phyloP scores from a whole-genome alignment of 2,329 filamentous ascomycete species.

The Phialophora expanda region DNA sequence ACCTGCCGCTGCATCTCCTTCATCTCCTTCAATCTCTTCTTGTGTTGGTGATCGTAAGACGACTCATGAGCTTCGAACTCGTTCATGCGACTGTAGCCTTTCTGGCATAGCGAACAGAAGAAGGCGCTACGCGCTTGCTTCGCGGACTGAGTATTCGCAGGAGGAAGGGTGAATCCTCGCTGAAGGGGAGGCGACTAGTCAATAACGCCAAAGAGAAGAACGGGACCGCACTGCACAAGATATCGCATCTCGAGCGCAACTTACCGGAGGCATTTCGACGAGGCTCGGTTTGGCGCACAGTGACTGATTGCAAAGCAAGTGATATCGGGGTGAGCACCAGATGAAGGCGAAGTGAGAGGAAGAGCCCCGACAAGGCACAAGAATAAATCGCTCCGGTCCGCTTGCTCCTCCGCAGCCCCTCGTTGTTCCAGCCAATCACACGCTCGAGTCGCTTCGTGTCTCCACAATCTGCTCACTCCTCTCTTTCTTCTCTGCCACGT shows the following conservation, averaged over 20 bases:
- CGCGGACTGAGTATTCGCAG: constrained; percentile 64
- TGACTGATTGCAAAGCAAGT: background rate
- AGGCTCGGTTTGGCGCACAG: background rate
- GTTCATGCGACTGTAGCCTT: constrained; percentile 93
- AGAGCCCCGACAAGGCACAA: background rate
- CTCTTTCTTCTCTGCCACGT: background rate
- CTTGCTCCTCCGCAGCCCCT: constrained; percentile 6
- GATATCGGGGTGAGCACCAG: background rate
- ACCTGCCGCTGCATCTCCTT: constrained; percentile 49
- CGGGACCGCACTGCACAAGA: background rate
- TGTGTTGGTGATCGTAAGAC: constrained; percentile 95
- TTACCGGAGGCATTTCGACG: constrained; percentile 46
- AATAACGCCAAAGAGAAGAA: constrained; percentile 26
- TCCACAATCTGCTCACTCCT: background rate
- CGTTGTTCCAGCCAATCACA: background rate
- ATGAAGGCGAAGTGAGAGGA: background rate
- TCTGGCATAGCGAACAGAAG: constrained; percentile 85
- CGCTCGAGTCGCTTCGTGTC: background rate
- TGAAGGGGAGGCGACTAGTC: constrained; percentile 30
- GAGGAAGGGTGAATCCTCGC: constrained; percentile 49
- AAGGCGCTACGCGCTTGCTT: constrained; percentile 80
- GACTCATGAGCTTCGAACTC: constrained; percentile 94
- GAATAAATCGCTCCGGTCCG: background rate
- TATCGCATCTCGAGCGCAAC: constrained; percentile 12
- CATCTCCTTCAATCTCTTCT: constrained; percentile 64